phyloP scores from a whole-genome alignment of 192 early-diverging fungal genomes.

The Entomortierella lignicola region DNA sequence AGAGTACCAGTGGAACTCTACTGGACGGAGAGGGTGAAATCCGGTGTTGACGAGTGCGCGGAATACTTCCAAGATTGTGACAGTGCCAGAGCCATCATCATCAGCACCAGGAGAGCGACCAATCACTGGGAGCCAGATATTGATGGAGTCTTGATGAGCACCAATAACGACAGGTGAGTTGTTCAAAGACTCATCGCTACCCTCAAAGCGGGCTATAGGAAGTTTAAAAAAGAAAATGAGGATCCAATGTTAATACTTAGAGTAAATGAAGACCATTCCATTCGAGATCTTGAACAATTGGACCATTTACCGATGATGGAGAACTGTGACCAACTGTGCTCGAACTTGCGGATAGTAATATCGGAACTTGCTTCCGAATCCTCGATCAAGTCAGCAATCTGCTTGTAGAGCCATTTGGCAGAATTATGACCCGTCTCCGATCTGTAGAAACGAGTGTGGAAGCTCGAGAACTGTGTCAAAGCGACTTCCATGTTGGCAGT shows the following conservation, averaged over 20 bases:
- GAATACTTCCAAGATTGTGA: conserved; percentile 87
- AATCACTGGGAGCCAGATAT: conserved; percentile 85
- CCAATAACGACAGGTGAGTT: conserved; percentile 82
- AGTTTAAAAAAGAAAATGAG: conserved; percentile 2
- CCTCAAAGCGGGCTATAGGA: conserved; percentile 77
- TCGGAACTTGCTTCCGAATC: conserved; percentile 42
- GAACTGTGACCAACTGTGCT: conserved; percentile 86
- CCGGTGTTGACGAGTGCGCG: conserved; percentile 72
- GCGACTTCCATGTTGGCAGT: conserved; percentile 75
- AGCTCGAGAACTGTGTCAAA: conserved; percentile 81
- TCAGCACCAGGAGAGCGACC: conserved; percentile 73
- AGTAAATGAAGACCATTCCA: too few relatives aligned
- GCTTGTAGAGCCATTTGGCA: conserved; percentile 75
- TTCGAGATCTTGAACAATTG: background rate
- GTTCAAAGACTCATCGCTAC: conserved; percentile 52
- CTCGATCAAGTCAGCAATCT: conserved; percentile 62
- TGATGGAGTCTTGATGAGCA: conserved; percentile 93
- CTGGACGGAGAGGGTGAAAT: conserved; percentile 78
- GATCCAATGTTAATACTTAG: conserved; percentile 65
- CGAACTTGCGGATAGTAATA: conserved; percentile 79
- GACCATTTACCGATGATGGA: conserved; percentile 64
- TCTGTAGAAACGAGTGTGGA: conserved; percentile 93
- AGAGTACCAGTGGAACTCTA: conserved; percentile 98
- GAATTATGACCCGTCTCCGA: conserved; percentile 73
- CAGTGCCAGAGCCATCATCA: conserved; percentile 94